Evolutionary conservation across 768 basidiomycete genomes (phyloP), one percentile per base, ranked within the genome.

Genomic region (Trametes cubensis): DNA sequence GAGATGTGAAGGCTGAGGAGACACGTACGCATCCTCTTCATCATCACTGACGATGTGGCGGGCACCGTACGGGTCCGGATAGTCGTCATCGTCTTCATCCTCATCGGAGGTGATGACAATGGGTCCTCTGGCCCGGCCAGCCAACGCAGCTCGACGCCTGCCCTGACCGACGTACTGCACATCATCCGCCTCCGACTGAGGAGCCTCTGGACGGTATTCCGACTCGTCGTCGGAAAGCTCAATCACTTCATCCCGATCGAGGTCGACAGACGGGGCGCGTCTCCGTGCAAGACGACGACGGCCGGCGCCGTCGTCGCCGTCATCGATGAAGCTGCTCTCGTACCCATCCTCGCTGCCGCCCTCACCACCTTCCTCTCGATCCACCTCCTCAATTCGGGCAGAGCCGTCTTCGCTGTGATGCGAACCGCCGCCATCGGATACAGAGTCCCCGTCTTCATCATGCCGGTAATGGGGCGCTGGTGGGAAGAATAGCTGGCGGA

Each of bases 271-370:
- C 2, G 45, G 39, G 38, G 57, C 51, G 41, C 44, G 54, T 13
- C 39, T 20, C 13, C 39, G 49, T 0, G 11, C 15, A 20, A 39
- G n/a, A 14, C 15, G 44, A 6, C 26, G 42, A 20, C 7, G 39
- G n/a, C 10, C 41, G 3, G 54, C 63, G 23, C 38, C 56, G 34
- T 67, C 73, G 18, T 76, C 76, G 25, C 64, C 75, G 45, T 85
- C 84, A 44, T 85, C 83, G 52, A 86, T 85, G 66, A 86, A 86
- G 69, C 83, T 83, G 63, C 78, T 77, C 61, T 82, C 82, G 52
- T 83, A 85, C 14, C 70, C 77, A 18, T 74, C 79, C 0, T 79
- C 78, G 2, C 66, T 77, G 4, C 70, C 70, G 4, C 65, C 72
- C 18, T 61, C 62, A 18, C 67, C 69, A 17, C 61, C 70, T 18